These are phyloP conservation scores for Corylus americana DNA, from an alignment of 306 rosid genomes.

Conservation along the genomic window DNA sequence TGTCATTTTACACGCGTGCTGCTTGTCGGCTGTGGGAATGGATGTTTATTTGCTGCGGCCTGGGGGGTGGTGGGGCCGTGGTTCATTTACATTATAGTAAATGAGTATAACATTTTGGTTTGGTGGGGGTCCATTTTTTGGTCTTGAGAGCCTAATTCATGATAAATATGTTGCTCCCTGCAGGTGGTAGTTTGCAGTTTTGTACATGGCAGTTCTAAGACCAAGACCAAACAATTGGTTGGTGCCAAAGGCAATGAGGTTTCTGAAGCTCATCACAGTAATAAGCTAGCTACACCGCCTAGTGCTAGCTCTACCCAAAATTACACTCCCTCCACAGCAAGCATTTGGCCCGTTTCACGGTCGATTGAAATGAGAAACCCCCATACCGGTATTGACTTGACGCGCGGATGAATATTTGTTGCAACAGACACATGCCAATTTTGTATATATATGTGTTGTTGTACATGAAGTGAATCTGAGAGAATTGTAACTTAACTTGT, in stretches of 20 bases:
- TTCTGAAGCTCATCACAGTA: constrained; percentile 52
- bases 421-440: constrained; percentile 59
- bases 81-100: neutral
- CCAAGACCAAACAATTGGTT: constrained; percentile 53
- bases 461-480: constrained; percentile 58
- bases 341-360: constrained; percentile 68
- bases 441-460: constrained; percentile 68
- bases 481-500: constrained; percentile 51
- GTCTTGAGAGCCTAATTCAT: constrained; percentile 9
- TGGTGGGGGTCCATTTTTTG: neutral
- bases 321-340: constrained; percentile 51
- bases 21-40: neutral
- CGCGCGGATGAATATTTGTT: constrained; percentile 62
- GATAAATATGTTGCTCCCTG: constrained; percentile 12
- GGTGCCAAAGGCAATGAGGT: constrained; percentile 36
- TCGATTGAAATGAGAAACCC: constrained; percentile 52
- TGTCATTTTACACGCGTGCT: constrained; percentile 4
- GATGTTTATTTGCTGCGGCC: neutral
- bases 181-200: constrained; percentile 94
- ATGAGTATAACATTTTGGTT: neutral
- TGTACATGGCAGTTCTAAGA: constrained; percentile 67
- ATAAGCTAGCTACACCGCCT: constrained; percentile 50
- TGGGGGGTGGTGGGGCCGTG: too few relatives aligned
- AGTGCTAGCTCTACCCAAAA: constrained; percentile 56
- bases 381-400: constrained; percentile 89